phyloP scores from a whole-genome alignment of 331 rosid species.

The Malus hybrid region DNA sequence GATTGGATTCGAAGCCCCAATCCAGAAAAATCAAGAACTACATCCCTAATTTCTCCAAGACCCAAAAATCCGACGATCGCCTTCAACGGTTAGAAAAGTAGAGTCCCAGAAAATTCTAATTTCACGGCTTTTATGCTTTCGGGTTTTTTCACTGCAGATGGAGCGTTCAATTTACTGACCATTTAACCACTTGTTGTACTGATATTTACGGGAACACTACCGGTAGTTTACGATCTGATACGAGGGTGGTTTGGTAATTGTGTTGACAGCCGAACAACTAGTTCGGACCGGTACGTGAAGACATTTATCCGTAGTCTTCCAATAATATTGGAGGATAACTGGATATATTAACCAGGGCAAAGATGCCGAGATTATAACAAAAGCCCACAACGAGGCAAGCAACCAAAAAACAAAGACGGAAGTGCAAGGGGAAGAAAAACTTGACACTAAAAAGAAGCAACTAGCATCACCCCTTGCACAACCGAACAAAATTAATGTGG shows the following conservation, averaged over 20 bases:
- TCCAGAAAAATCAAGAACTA: not conserved
- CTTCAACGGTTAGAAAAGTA: not conserved
- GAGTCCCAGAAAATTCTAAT: not conserved
- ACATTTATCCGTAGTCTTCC: not conserved
- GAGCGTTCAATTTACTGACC: not conserved
- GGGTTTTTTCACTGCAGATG: not conserved
- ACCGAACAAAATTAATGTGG: too few species aligned
- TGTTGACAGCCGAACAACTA: not conserved
- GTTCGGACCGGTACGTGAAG: not conserved
- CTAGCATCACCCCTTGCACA: too few species aligned
- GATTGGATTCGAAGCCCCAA: constrained; percentile 27
- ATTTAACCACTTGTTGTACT: not conserved
- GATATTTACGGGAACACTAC: not conserved
- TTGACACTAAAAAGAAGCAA: too few species aligned
- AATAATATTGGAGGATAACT: not conserved
- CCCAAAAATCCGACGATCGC: constrained; percentile 6
- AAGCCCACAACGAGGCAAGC: too few species aligned
- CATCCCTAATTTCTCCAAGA: not conserved
- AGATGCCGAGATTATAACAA: too few species aligned
- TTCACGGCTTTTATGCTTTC: not conserved
- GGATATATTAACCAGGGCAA: too few species aligned
- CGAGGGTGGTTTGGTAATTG: constrained; percentile 14
- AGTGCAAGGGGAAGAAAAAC: too few species aligned
- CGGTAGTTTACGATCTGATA: not conserved
- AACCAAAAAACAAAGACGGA: too few species aligned